These are phyloP conservation scores for Pezizomycotina sp. DNA, from an alignment of 2,329 filamentous ascomycete species.

Conservation along the genomic window DNA sequence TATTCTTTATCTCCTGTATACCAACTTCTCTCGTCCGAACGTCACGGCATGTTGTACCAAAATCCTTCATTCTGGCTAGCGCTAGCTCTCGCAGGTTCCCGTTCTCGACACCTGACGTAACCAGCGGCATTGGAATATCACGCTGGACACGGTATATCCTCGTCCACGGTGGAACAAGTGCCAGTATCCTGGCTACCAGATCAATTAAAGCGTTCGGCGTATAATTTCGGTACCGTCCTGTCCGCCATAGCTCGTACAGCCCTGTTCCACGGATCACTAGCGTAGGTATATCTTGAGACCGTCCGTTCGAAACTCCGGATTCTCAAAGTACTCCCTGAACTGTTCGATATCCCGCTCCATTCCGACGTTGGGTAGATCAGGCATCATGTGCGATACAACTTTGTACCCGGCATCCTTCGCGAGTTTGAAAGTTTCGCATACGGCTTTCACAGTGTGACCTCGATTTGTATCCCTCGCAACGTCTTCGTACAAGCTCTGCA, in stretches of 20 bases:
- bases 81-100: conserved; percentile 89
- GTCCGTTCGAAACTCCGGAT: conserved; percentile 86
- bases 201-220: conserved; percentile 94
- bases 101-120: conserved; percentile 97
- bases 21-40: conserved; percentile 92
- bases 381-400: conserved; percentile 99
- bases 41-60: conserved; percentile 90
- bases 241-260: conserved; percentile 92
- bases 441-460: conserved; percentile 85
- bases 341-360: conserved; percentile 97
- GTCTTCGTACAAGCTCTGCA: conserved; percentile 93
- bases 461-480: conserved; percentile 96
- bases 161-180: conserved; percentile 90
- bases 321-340: conserved; percentile 95
- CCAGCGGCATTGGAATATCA: conserved; percentile 98
- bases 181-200: conserved; percentile 86
- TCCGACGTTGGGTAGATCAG: conserved; percentile 89
- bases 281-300: conserved; percentile 94
- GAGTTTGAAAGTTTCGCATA: conserved; percentile 92
- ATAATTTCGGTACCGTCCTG: conserved; percentile 94
- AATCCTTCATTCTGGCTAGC: conserved; percentile 96
- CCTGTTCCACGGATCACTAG: conserved; percentile 93
- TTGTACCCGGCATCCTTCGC: conserved; percentile 98
- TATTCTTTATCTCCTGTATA: conserved; percentile 98
- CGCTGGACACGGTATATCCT: conserved; percentile 95